These are phyloP conservation scores for Metschnikowia drakensbergensis DNA, from an alignment of 805 yeast genomes.

Conservation along the genomic window DNA sequence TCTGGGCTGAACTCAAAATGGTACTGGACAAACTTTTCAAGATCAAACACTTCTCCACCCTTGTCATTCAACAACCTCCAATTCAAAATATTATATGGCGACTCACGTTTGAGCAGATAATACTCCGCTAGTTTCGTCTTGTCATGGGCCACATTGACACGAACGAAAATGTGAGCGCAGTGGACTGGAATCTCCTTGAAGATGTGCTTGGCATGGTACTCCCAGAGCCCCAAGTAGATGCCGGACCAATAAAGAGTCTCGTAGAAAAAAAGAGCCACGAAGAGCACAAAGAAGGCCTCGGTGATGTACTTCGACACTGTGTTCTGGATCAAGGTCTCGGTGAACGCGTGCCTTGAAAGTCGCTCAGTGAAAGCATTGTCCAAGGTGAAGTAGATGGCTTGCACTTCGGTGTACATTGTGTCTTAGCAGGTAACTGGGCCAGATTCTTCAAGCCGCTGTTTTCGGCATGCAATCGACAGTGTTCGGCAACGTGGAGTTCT, in stretches of 20 bases:
- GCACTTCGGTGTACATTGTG: background rate
- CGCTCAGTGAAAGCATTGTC: conserved; percentile 12
- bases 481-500: background rate
- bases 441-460: background rate
- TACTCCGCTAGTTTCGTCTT: conserved; percentile 23
- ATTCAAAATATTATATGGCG: conserved; percentile 23
- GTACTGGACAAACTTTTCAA: conserved; percentile 40
- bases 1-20: conserved; percentile 81
- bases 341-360: conserved; percentile 10
- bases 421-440: background rate
- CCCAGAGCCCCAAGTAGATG: conserved; percentile 41
- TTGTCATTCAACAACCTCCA: conserved; percentile 17
- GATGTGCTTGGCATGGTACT: conserved; percentile 53
- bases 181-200: conserved; percentile 73
- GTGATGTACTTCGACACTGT: conserved; percentile 16
- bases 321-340: conserved; percentile 16
- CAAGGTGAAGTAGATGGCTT: background rate
- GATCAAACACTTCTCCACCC: conserved; percentile 14
- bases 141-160: conserved; percentile 40
- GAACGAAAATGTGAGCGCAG: conserved; percentile 67
- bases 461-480: background rate
- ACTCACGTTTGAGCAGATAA: conserved; percentile 25
- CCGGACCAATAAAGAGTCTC: conserved; percentile 44
- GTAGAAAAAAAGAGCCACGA: conserved; percentile 26
- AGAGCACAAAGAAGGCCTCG: conserved; percentile 13